These are phyloP conservation scores for Acacia acuminata DNA, from an alignment of 306 rosid species.

Conservation along the genomic window DNA sequence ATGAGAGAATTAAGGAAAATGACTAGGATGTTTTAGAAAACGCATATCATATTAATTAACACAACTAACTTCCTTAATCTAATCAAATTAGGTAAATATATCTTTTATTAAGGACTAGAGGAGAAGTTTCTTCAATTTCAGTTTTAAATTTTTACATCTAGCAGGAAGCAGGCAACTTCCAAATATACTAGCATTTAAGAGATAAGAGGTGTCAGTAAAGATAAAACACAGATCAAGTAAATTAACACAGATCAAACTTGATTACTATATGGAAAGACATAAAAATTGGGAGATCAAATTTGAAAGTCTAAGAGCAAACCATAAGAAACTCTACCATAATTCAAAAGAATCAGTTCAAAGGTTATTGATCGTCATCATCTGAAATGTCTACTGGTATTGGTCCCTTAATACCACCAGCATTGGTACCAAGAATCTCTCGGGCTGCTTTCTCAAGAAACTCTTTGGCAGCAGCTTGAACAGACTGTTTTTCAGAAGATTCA, in stretches of 20 bases:
- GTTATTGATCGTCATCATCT: conserved; percentile 34
- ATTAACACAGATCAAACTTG: not conserved
- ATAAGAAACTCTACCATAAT: conserved; percentile 39
- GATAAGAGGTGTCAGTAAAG: not conserved
- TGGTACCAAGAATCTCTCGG: conserved; percentile 73
- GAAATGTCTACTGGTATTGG: conserved; percentile 55
- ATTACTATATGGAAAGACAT: conserved; percentile 10
- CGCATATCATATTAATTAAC: too few relatives aligned
- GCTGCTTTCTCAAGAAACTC: conserved; percentile 94
- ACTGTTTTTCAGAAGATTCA: conserved; percentile 64
- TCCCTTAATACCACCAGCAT: conserved; percentile 60
- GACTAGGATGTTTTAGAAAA: too few relatives aligned
- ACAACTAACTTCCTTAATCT: too few relatives aligned
- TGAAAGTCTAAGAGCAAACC: conserved; percentile 12
- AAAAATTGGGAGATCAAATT: conserved; percentile 9
- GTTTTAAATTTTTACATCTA: not conserved
- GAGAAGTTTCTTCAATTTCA: not conserved
- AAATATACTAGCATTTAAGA: not conserved
- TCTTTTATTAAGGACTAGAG: too few relatives aligned
- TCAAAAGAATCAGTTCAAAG: conserved; percentile 37
- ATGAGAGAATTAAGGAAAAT: too few relatives aligned
- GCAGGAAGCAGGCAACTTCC: not conserved
- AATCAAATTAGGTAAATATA: too few relatives aligned
- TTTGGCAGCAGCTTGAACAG: conserved; percentile 74
- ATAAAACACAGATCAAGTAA: not conserved